Conservation (phyloP, 306 rosid species). For the Rosa chinensis region DNA sequence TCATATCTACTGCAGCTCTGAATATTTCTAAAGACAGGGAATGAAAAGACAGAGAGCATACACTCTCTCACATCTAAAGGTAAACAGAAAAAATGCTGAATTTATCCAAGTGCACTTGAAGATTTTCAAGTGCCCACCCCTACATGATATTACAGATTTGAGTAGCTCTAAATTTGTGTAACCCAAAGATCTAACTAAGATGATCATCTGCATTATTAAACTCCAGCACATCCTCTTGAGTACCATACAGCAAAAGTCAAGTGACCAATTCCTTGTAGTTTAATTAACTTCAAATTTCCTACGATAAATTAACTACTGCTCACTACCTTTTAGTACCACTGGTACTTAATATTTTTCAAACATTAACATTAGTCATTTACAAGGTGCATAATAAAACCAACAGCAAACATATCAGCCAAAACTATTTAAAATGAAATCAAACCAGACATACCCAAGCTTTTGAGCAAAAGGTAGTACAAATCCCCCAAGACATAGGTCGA, state of each 20-base stretch:
- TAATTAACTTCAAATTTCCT: background rate
- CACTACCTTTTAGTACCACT: background rate
- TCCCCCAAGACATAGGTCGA: conserved; percentile 96
- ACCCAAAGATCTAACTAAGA: background rate
- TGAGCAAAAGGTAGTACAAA: conserved; percentile 91
- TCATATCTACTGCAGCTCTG: background rate
- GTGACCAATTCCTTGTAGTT: background rate
- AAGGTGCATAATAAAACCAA: background rate
- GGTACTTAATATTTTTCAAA: background rate
- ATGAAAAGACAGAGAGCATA: background rate
- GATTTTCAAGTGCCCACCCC: background rate
- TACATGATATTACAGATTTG: background rate
- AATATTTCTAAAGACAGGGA: background rate
- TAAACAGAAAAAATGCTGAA: background rate
- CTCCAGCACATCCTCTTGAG: background rate
- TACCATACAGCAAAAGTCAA: background rate
- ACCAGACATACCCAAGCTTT: conserved; percentile 74
- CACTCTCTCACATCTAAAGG: background rate
- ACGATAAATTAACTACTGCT: background rate
- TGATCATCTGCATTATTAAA: background rate
- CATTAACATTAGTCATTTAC: background rate
- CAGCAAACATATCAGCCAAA: conserved; percentile 4
- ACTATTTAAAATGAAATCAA: conserved; percentile 3
- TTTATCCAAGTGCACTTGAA: background rate
- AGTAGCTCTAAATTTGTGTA: background rate